A percentile compares a stretch with the other conserved stretches of the same genome.
Evolutionary conservation across 306 rosid species (phyloP).

Genomic region (Prunus kanzakura): DNA sequence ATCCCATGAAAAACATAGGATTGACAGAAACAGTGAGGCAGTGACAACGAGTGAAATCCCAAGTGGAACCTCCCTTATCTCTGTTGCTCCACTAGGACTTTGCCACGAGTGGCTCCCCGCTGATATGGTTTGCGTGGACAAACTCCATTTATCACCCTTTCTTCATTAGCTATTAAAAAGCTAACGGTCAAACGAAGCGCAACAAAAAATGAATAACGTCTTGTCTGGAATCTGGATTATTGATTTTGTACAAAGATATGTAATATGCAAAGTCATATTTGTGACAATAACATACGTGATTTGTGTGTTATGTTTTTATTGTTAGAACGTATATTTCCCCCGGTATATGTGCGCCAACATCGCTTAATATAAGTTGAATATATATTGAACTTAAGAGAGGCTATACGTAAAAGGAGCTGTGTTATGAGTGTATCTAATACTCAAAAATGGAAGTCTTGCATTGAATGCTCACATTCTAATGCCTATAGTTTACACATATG

Average conservation of each 20-base stretch:
- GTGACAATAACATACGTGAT: too few species aligned
- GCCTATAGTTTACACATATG: too few species aligned
- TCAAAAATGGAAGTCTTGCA: too few species aligned
- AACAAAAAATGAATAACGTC: background rate
- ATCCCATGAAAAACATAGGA: background rate
- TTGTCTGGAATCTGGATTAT: background rate
- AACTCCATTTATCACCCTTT: background rate
- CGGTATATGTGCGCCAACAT: rapidly evolving
- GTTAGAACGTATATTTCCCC: too few species aligned
- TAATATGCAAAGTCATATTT: too few species aligned
- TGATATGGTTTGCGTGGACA: background rate
- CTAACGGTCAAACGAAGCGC: background rate
- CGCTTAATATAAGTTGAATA: too few species aligned
- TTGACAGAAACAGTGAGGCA: slow-evolving; percentile 1
- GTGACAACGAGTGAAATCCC: slow-evolving; percentile 17
- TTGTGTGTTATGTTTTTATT: too few species aligned
- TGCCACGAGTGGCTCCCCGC: slow-evolving; percentile 19
- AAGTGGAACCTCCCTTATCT: slow-evolving; percentile 29
- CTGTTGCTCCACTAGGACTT: slow-evolving; percentile 15
- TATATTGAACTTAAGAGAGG: too few species aligned
- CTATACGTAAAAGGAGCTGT: too few species aligned
- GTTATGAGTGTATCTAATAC: too few species aligned
- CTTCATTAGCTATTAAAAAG: background rate
- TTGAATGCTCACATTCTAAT: too few species aligned
- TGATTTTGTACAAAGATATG: background rate